Evolutionary conservation across 2,329 filamentous ascomycete genomes (phyloP).

Genomic region (Neopestalotiopsis sp.): DNA sequence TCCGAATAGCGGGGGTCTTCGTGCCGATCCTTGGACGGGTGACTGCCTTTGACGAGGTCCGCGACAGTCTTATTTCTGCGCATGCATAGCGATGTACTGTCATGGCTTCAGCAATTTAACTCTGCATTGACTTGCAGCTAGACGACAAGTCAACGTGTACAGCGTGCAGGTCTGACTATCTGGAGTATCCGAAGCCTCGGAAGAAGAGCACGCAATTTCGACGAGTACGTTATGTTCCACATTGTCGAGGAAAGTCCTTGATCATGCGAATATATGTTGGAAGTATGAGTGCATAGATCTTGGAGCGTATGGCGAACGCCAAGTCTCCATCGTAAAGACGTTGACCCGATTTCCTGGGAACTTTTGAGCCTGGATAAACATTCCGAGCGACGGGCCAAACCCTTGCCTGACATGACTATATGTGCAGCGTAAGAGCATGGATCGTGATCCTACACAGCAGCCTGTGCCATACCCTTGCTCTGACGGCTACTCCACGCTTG

Average conservation of each 20-base stretch:
- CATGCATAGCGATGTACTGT: neutral
- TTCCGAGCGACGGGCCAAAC: neutral
- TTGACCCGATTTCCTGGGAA: conserved; percentile 3
- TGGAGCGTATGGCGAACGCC: neutral
- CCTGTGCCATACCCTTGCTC: neutral
- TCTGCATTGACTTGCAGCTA: neutral
- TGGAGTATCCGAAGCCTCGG: too few relatives aligned
- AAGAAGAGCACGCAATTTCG: neutral
- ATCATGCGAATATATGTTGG: neutral
- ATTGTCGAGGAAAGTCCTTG: neutral
- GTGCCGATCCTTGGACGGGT: neutral
- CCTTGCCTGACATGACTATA: conserved; percentile 6
- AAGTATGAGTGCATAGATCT: neutral
- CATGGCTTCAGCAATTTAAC: neutral
- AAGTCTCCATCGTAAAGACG: neutral
- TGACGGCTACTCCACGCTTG: neutral
- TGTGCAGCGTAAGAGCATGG: neutral
- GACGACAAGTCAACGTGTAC: neutral
- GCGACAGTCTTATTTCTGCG: neutral
- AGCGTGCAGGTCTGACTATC: neutral
- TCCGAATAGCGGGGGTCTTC: neutral
- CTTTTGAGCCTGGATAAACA: neutral
- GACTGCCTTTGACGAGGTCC: neutral
- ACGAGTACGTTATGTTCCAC: neutral
- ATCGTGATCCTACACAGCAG: neutral